Evolutionary conservation across 805 yeast species (phyloP), one percentile per base, ranked within the genome.

Genomic region (Suhomyces faveliae): DNA sequence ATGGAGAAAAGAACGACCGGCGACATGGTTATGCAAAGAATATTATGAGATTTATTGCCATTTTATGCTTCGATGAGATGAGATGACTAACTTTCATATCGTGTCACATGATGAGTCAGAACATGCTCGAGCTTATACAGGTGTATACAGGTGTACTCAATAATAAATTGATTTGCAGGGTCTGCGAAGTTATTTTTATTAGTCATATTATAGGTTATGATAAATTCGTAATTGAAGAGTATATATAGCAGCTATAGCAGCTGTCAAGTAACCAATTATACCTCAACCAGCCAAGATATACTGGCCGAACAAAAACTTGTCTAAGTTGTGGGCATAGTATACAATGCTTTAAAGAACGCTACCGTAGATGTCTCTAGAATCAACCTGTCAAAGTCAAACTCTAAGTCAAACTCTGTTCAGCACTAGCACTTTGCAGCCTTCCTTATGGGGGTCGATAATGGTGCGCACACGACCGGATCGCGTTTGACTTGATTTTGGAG

Each of bases 1-100:
- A 72, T 58, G 10, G 76, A 61, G 42, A 63, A 60, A 24, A 64
- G 47, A 2, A 63, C 58, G 13, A 55, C 43, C 48, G 15, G 19
- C 29, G 40, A 37, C 40, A 37, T 37, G 17, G n/a, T 12, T 17
- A 33, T 17, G 21, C n/a, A 12, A 33, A 33, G 15, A 12, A 13
- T 10, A 17, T 33, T 17, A 4, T 6, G 15, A 15, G 13, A 15
- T 17, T 33, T 33, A 11, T 20, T 33, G 2, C 37, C 10, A 33
- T 33, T 33, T 33, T 6, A 7, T 24, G 9, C 27, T 24, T 7
- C 27, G 27, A 33, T 33, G 37, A 7, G 37, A 15, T 33, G 37
- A 12, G 37, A 33, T 33, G 37, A 33, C 37, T 33, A 33, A 15
- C 19, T 11, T 33, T 10, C 37, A 17, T 33, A 17, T 15, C 37